phyloP scores from a whole-genome alignment of 257 asterid genomes.

The Linderniella brevidens region DNA sequence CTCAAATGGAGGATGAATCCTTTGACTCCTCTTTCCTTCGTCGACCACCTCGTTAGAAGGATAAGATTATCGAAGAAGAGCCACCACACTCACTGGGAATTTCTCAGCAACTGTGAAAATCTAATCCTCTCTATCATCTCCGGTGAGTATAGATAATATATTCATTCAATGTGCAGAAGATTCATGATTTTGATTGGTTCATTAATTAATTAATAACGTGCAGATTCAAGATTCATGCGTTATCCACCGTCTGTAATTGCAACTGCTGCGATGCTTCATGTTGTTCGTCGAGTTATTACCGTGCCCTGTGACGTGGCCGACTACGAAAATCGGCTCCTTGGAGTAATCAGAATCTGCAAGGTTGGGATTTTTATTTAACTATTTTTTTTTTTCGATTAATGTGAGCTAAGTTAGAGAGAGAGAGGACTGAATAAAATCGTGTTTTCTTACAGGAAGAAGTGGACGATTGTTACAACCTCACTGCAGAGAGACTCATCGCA shows the following conservation, averaged over 20 bases:
- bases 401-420: neutral
- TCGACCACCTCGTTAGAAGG: constrained; percentile 66
- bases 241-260: constrained; percentile 71
- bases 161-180: neutral
- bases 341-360: constrained; percentile 51
- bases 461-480: constrained; percentile 42
- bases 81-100: constrained; percentile 33
- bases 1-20: constrained; percentile 93
- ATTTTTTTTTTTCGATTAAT: neutral
- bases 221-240: constrained; percentile 57
- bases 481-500: constrained; percentile 13
- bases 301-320: constrained; percentile 36
- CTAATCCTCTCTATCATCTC: constrained; percentile 47
- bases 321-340: constrained; percentile 58
- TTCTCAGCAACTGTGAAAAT: constrained; percentile 41
- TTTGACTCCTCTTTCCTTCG: constrained; percentile 73
- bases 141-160: constrained; percentile 26
- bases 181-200: neutral
- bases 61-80: constrained; percentile 47
- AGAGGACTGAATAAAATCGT: neutral
- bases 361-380: constrained; percentile 18
- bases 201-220: neutral
- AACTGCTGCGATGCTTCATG: constrained; percentile 76
- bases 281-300: constrained; percentile 30
- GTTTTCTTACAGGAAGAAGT: constrained; percentile 37